Evolutionary conservation across 345 rosid species (phyloP), one percentile per base, ranked within the genome.

Genomic region (Eucalyptus melliodora): DNA sequence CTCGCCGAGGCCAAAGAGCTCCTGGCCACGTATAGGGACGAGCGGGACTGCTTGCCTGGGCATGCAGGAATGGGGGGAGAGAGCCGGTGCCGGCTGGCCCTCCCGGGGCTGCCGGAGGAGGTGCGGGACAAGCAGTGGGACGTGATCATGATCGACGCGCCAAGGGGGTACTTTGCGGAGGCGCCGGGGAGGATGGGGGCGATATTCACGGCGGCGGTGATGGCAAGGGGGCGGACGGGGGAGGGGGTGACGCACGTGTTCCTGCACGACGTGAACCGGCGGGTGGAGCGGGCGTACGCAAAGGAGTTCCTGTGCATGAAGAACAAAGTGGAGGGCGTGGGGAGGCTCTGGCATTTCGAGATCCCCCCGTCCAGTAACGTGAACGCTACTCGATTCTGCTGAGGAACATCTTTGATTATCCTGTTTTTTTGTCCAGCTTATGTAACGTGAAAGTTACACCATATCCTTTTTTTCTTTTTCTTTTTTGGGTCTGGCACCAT

Each of bases 161-260:
- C 96, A 4, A 90, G 92, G n/a, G 96, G 96, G 27, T 95, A 91
- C 88, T 93, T 88, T 83, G 86, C 91, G 2, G 94, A 93, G 90
- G 96, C 96, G 10, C 96, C 96, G 1, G 96, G 96, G 87, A 91
- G 96, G 90, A 95, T 94, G 96, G 92, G 91, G 47, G 92, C 96
- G 59, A 94, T 95, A 49, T 95, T 93, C 80, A 90, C 96, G 34
- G 96, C 94, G 5, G 96, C 94, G 49, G 94, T 91, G 87, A 95
- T 95, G 96, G 95, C 95, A 2, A 60, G 94, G 47, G 72, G 82
- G 87, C 92, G 96, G 88, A 91, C 56, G 55, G 90, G 91, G 24
- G 16, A 92, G 11, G 96, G 96, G 8, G 91, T 90, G 89, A 95
- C 96, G 89, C 96, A 94, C 50, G 96, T 95, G 89, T 93, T 90